phyloP scores from a whole-genome alignment of 2,329 filamentous ascomycete genomes.

The Diaporthe australafricana region DNA sequence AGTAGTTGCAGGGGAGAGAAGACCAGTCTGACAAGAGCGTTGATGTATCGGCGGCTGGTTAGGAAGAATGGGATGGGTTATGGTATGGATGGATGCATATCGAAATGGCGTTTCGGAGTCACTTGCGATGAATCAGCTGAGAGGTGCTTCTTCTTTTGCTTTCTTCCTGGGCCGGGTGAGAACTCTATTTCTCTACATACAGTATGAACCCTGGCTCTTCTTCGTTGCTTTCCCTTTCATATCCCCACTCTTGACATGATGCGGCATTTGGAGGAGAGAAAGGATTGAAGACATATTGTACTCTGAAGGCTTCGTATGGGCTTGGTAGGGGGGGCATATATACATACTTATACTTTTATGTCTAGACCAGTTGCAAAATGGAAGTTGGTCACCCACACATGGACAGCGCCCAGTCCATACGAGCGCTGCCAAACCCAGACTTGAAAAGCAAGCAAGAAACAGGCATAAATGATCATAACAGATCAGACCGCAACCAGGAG shows the following conservation, averaged over 20 bases:
- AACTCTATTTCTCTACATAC: not conserved
- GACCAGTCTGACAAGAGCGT: no score
- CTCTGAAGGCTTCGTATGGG: not conserved
- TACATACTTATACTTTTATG: not conserved
- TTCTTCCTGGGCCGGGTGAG: not conserved
- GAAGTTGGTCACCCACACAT: not conserved
- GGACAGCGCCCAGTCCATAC: not conserved
- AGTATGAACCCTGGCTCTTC: not conserved
- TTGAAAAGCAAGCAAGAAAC: no score
- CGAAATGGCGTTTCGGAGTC: conserved; percentile 25
- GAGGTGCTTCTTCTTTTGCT: not conserved
- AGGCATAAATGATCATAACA: not conserved
- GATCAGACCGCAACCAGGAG: not conserved
- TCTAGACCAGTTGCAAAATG: not conserved
- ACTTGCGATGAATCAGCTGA: not conserved
- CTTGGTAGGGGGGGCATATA: not conserved
- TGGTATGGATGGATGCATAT: not conserved
- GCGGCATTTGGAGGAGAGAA: not conserved
- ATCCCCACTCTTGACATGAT: not conserved
- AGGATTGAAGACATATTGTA: not conserved
- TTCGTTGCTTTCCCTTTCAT: not conserved
- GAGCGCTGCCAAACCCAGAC: no score
- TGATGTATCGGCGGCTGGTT: no score
- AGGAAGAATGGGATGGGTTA: not conserved
- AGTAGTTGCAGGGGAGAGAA: not conserved